Evolutionary conservation across 495 filamentous ascomycete species (phyloP), one percentile per base, ranked within the genome.

Genomic region (Glutinoglossum americanum): DNA sequence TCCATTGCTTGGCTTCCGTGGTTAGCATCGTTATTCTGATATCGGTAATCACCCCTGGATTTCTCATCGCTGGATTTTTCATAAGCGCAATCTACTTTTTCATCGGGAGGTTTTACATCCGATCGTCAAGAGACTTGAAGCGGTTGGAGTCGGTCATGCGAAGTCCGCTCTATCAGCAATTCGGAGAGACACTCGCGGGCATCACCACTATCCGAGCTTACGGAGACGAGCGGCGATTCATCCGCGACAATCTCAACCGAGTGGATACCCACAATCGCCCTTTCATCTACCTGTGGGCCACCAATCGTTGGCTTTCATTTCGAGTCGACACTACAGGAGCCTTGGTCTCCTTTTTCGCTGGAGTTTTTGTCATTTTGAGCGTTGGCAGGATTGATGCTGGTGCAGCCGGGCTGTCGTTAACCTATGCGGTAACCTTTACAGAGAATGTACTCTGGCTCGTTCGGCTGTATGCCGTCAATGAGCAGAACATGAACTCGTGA

Each of bases 161-260:
- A 56, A 95, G 89, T 68, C 93, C 93, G 3, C 74, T 99, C 28
- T 99, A 95, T 69, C 93, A 99, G 69, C 92, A 96, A 63, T 97
- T 99, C 63, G 90, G 93, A 56, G 93, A 99, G 72, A 97, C 93
- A 0, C 74, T 99, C 19, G 88, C 81, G 54, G 93, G 93, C 47
- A 87, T 97, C 58, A 87, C 89, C n/a, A 99, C 93, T 0, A 99
- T 99, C 62, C 82, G 93, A 64, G 93, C 93, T 19, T 99, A 97
- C 68, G 87, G 89, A 35, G 92, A 96, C 65, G 88, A 95, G 63
- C 77, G 85, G 58, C 81, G 93, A 35, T 99, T 97, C 67, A 83
- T 95, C 60, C 76, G 90, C 25, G 93, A 99, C 64, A 99, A 99
- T 66, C 80, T 97, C 58, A 71, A 72, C 32, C 81, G 81, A 51